Evolutionary conservation across 805 yeast species (phyloP).

Genomic region (Pichia scutulata): DNA sequence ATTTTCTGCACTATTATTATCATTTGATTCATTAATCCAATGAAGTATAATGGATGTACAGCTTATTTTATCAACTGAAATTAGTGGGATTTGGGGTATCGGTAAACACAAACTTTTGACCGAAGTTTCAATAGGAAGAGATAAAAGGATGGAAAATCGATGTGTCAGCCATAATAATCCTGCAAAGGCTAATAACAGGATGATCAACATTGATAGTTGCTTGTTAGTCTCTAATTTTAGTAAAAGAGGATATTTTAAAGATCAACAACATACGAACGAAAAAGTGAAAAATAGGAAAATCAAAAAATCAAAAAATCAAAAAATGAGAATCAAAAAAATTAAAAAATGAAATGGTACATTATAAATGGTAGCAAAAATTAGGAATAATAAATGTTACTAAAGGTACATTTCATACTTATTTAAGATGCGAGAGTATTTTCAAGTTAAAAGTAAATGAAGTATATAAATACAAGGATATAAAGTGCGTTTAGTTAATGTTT

Average conservation of each 20-base stretch:
- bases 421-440: not conserved
- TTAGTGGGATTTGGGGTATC: slow-evolving; percentile 47
- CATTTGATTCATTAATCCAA: slow-evolving; percentile 35
- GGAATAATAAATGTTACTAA: too few relatives aligned
- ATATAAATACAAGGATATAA: not conserved
- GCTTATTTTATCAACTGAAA: slow-evolving; percentile 49
- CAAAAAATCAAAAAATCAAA: too few relatives aligned
- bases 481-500: not conserved
- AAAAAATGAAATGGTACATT: too few relatives aligned
- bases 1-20: not conserved
- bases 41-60: slow-evolving; percentile 40
- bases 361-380: not conserved
- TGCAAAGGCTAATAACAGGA: not conserved
- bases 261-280: too few relatives aligned
- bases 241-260: too few relatives aligned
- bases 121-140: slow-evolving; percentile 40
- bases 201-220: not conserved
- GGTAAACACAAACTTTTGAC: slow-evolving; percentile 41
- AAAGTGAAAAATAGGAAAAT: too few relatives aligned
- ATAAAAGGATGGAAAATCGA: slow-evolving; percentile 21
- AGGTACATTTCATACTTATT: not conserved
- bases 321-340: not conserved
- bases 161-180: slow-evolving; percentile 23
- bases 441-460: not conserved
- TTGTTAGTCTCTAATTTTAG: too few relatives aligned